phyloP scores from a whole-genome alignment of 176 grass and related monocot species.

The Echinochloa phyllopogon region DNA sequence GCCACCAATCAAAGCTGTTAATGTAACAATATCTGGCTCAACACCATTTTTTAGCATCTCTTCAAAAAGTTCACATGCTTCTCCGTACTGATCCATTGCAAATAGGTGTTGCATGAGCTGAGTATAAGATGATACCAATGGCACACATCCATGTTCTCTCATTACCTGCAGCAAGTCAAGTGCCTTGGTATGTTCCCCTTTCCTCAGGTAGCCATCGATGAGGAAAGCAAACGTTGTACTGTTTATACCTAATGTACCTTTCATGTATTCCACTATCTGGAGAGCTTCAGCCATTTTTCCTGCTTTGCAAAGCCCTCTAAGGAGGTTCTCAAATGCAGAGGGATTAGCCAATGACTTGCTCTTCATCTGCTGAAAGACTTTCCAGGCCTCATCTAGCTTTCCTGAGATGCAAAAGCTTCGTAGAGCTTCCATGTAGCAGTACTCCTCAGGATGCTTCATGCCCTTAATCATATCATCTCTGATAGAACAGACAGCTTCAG shows the following conservation, averaged over 20 bases:
- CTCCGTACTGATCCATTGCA: slow-evolving; percentile 52
- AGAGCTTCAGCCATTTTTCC: slow-evolving; percentile 68
- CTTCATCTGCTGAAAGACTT: slow-evolving; percentile 70
- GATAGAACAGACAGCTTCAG: slow-evolving; percentile 53
- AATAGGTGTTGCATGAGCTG: slow-evolving; percentile 80
- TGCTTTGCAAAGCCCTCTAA: slow-evolving; percentile 68
- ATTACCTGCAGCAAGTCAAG: slow-evolving; percentile 57
- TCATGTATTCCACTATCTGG: slow-evolving; percentile 53
- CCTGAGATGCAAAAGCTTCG: slow-evolving; percentile 63
- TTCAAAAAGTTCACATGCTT: slow-evolving; percentile 66
- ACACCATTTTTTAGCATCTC: slow-evolving; percentile 66
- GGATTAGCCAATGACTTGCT: slow-evolving; percentile 54
- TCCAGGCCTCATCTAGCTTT: slow-evolving; percentile 64
- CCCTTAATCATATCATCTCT: slow-evolving; percentile 71
- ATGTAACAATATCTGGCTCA: slow-evolving; percentile 65
- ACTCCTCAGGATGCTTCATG: slow-evolving; percentile 53
- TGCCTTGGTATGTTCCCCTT: slow-evolving; percentile 59
- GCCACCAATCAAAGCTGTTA: slow-evolving; percentile 66
- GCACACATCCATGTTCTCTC: slow-evolving; percentile 59
- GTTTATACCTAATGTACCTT: slow-evolving; percentile 41
- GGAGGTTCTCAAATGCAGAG: slow-evolving; percentile 51
- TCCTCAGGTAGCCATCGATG: slow-evolving; percentile 72
- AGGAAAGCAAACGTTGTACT: slow-evolving; percentile 51
- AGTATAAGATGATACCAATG: slow-evolving; percentile 73
- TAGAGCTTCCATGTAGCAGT: slow-evolving; percentile 61